Base-by-base conservation (phyloP, 768 basidiomycete species). In the Kwoniella bestiolae region DNA sequence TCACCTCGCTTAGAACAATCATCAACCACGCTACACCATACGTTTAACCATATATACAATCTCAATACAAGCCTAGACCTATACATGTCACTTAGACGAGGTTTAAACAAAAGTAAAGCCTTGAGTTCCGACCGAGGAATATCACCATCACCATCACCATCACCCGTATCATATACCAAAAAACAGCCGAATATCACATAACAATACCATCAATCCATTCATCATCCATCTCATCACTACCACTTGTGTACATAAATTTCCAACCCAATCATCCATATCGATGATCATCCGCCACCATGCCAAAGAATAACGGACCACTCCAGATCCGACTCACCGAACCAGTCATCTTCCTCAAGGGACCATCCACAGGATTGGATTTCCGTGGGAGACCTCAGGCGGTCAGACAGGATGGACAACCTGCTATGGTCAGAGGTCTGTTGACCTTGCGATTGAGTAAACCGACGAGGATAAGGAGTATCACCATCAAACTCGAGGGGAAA, bases 391-490 rank as follows among this genome's bases (percentile, higher is more conserved):
- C 76, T 9, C 73, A 78, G 49, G 58, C 65, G 12, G 63, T 75
- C 23, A 55, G 73, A 34, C 63, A 84, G 53, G 85, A 86, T 72
- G 83, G 82, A 3, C 79, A 82, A 7, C 85, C 85, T 1, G 86
- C 90, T 18, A 81, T 88, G 74, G 82, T 91, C 12, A 83, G 90
- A 52, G 90, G 90, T 9, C 81, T 90, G 3, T 83, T 91, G 61
- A 87, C 86, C 1, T 82, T 91, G 63, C 84, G 83, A 14, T 81
- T 90, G 44, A 83, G 83, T 31, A 95, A 95, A 78, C 88, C 93
- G 0, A 93, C 88, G 58, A 88, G 88, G 78, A 88, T 99, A 70
- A 88, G 90, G 32, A 90, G 88, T 73, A 94, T 99, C 63, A 89
- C 89, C 60, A 84, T 96, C 41, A 87, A 89, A 77, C 82, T 99